Percentiles rank a stretch among this genome's conserved stretches.
phyloP scores from a whole-genome alignment of 2,329 filamentous ascomycete genomes.

The Endoconidiophora laricicola region DNA sequence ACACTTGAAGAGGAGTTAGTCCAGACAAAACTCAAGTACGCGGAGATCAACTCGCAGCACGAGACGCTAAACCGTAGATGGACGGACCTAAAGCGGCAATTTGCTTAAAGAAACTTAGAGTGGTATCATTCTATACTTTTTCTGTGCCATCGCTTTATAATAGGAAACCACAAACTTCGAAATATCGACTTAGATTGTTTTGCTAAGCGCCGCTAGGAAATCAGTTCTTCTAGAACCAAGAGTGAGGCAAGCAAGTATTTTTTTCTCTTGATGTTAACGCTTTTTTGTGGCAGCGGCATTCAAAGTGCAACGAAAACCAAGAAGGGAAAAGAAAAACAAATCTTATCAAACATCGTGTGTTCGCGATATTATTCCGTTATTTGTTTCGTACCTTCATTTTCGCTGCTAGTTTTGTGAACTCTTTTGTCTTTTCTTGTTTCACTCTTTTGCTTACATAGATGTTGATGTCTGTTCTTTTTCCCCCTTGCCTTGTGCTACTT shows the following conservation, averaged over 20 bases:
- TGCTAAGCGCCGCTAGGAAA: too few species aligned
- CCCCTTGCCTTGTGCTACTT: not conserved
- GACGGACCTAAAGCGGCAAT: conserved; percentile 52
- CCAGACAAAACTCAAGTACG: conserved; percentile 84
- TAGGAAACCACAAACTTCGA: too few species aligned
- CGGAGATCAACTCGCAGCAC: conserved; percentile 61
- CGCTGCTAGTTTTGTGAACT: not conserved
- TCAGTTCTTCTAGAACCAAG: too few species aligned
- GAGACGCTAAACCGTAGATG: conserved; percentile 62
- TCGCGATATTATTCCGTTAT: too few species aligned
- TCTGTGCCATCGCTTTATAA: too few species aligned
- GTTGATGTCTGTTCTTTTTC: not conserved
- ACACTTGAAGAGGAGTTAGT: conserved; percentile 90
- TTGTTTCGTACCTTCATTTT: not conserved
- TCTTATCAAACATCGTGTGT: too few species aligned
- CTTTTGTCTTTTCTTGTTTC: conserved; percentile 1
- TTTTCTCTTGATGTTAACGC: not conserved
- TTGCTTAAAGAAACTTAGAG: conserved; percentile 21
- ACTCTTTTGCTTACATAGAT: not conserved
- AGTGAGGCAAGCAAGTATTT: not conserved
- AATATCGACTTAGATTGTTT: too few species aligned
- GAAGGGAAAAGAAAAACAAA: too few species aligned
- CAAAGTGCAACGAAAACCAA: too few species aligned
- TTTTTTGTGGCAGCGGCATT: not conserved
- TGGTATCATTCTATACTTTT: too few species aligned